Evolutionary conservation across 2,329 filamentous ascomycete genomes (phyloP).

Genomic region (Fusarium pseudograminearum): DNA sequence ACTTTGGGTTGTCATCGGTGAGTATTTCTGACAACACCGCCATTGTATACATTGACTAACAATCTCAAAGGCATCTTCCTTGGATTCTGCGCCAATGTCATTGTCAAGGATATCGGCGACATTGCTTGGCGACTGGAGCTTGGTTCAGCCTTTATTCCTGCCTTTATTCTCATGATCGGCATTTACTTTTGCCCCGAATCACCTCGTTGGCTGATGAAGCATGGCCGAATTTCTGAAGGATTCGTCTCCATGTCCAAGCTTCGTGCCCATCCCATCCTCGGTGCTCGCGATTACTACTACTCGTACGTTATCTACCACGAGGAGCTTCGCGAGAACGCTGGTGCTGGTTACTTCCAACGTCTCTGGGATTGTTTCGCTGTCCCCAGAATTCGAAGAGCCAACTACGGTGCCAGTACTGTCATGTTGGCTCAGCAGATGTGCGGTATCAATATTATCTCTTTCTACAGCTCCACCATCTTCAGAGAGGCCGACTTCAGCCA

Average conservation of each 20-base stretch:
- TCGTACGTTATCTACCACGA: conserved; percentile 58
- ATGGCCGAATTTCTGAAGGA: conserved; percentile 69
- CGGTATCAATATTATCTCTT: conserved; percentile 65
- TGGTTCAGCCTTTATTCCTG: conserved; percentile 71
- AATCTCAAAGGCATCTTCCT: conserved; percentile 50
- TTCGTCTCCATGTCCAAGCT: conserved; percentile 66
- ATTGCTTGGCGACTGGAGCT: conserved; percentile 60
- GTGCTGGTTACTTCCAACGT: conserved; percentile 59
- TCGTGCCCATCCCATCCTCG: conserved; percentile 66
- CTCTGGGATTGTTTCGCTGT: conserved; percentile 74
- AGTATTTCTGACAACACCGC: rapidly evolving
- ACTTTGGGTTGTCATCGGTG: conserved; percentile 71
- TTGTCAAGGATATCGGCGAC: conserved; percentile 43
- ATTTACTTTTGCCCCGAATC: conserved; percentile 75
- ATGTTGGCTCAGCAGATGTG: conserved; percentile 84
- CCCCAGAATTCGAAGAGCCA: conserved; percentile 76
- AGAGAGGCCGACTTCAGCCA: neutral
- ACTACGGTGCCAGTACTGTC: conserved; percentile 79
- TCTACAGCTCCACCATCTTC: conserved; percentile 33
- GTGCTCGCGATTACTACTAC: conserved; percentile 71
- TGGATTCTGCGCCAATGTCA: conserved; percentile 57
- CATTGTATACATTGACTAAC: rapidly evolving
- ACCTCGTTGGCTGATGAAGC: conserved; percentile 74
- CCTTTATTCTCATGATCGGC: conserved; percentile 63
- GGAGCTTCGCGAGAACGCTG: conserved; percentile 55